Evolutionary conservation across 768 basidiomycete species (phyloP).

Genomic region (Mycena rebaudengoi): DNA sequence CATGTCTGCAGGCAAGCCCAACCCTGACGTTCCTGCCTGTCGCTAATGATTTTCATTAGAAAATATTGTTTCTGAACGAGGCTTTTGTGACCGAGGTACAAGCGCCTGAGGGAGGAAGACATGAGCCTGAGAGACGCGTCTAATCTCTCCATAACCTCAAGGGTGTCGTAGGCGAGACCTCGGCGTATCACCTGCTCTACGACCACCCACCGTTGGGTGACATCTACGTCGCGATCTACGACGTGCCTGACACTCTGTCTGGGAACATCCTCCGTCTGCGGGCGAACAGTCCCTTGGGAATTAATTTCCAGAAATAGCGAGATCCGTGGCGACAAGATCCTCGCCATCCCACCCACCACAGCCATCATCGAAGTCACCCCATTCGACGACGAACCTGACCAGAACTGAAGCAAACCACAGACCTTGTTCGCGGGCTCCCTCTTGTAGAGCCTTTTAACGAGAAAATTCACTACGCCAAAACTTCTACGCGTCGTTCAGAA

Average conservation of each 20-base stretch:
- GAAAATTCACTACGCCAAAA: slow-evolving; percentile 10
- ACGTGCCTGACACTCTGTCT: neutral
- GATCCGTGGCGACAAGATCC: neutral
- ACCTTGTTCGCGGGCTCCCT: neutral
- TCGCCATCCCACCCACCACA: neutral
- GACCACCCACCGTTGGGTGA: neutral
- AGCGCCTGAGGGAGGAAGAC: neutral
- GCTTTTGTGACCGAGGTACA: neutral
- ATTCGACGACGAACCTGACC: neutral
- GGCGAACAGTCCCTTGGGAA: neutral
- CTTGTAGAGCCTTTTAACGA: slow-evolving; percentile 9
- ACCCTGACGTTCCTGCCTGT: neutral
- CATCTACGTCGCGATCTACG: neutral
- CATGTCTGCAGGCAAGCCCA: neutral
- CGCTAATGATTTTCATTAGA: neutral
- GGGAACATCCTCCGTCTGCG: neutral
- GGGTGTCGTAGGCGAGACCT: neutral
- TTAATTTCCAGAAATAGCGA: neutral
- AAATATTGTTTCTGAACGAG: neutral
- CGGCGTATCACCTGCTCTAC: neutral
- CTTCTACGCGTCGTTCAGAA: neutral
- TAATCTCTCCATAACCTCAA: neutral
- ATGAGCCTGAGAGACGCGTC: neutral
- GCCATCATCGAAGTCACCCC: neutral
- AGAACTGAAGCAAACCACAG: slow-evolving; percentile 1